A percentile compares a stretch with the other conserved stretches of the same genome.
Conservation (phyloP, 2,329 filamentous ascomycete species). For the Colletotrichum lupini region DNA sequence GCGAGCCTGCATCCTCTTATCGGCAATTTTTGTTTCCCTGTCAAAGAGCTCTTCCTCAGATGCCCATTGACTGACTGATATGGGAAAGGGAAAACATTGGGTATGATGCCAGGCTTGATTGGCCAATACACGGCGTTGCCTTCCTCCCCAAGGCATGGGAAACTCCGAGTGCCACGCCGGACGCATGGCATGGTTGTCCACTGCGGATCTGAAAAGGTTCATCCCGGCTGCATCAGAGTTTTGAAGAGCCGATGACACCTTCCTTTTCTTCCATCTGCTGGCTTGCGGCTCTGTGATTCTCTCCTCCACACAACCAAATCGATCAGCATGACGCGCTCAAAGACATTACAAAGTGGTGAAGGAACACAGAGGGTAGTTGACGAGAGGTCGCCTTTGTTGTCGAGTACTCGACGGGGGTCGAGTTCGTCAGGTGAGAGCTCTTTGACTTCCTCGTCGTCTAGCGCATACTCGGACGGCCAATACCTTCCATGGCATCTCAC, state of each 20-base stretch:
- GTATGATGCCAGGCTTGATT: conserved; percentile 13
- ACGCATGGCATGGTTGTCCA: not conserved
- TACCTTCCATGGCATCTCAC: conserved; percentile 32
- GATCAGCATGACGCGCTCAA: conserved; percentile 19
- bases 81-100: not conserved
- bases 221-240: conserved; percentile 10
- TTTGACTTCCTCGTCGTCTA: conserved; percentile 23
- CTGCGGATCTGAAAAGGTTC: conserved; percentile 6
- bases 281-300: not conserved
- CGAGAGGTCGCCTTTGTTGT: conserved; percentile 25
- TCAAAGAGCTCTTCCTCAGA: not conserved
- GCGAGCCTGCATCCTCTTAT: conserved; percentile 19
- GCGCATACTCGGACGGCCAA: conserved; percentile 28
- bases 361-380: not conserved
- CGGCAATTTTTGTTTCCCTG: conserved; percentile 3
- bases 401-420: conserved; percentile 18
- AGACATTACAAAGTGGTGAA: not conserved
- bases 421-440: conserved; percentile 33
- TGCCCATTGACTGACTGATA: not conserved
- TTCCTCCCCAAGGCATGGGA: not conserved
- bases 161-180: conserved; percentile 2
- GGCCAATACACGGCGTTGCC: conserved; percentile 1
- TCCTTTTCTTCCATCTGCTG: not conserved
- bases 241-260: conserved; percentile 22
- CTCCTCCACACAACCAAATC: not conserved